A percentile compares a stretch with the other conserved stretches of the same genome.
These are phyloP conservation scores for Penicillium sp. DNA, from an alignment of 2,329 filamentous ascomycete species.

Conservation along the genomic window DNA sequence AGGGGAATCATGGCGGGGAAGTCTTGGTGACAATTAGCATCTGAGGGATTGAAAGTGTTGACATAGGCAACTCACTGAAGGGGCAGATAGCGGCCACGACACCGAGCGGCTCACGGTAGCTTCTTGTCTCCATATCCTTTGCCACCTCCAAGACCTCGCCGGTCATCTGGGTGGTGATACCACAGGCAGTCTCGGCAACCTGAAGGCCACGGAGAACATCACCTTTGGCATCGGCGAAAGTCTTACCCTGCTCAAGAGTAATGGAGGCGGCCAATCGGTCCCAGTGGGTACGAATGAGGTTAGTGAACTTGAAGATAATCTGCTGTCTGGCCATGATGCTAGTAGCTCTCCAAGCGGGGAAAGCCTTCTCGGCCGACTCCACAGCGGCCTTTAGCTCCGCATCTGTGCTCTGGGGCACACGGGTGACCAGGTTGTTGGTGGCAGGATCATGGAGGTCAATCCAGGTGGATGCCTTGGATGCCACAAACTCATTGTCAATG, in stretches of 20 bases:
- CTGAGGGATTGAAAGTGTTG: background rate
- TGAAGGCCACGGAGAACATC: slow-evolving; percentile 65
- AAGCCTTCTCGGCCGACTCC: slow-evolving; percentile 61
- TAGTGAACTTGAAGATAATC: slow-evolving; percentile 65
- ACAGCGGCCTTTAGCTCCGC: slow-evolving; percentile 61
- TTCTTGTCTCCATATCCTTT: slow-evolving; percentile 68
- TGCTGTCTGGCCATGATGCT: slow-evolving; percentile 60
- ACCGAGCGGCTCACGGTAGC: slow-evolving; percentile 63
- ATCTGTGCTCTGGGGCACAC: slow-evolving; percentile 64
- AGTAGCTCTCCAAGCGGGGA: slow-evolving; percentile 59
- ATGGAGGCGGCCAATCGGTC: slow-evolving; percentile 64
- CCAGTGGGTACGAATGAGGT: slow-evolving; percentile 62
- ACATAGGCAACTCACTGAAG: slow-evolving; percentile 51
- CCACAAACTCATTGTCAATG: slow-evolving; percentile 60
- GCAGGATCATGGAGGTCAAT: slow-evolving; percentile 64
- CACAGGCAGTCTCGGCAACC: slow-evolving; percentile 65
- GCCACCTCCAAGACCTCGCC: slow-evolving; percentile 66
- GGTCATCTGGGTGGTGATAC: slow-evolving; percentile 63
- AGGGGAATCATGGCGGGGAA: slow-evolving; percentile 70
- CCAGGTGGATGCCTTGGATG: slow-evolving; percentile 59
- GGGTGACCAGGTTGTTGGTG: slow-evolving; percentile 64
- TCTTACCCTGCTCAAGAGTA: slow-evolving; percentile 67
- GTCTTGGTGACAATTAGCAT: slow-evolving; percentile 42
- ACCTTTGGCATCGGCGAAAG: slow-evolving; percentile 63
- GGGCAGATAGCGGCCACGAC: slow-evolving; percentile 65